Evolutionary conservation across 805 yeast genomes (phyloP).

Genomic region (Ogataea wickerhamii): DNA sequence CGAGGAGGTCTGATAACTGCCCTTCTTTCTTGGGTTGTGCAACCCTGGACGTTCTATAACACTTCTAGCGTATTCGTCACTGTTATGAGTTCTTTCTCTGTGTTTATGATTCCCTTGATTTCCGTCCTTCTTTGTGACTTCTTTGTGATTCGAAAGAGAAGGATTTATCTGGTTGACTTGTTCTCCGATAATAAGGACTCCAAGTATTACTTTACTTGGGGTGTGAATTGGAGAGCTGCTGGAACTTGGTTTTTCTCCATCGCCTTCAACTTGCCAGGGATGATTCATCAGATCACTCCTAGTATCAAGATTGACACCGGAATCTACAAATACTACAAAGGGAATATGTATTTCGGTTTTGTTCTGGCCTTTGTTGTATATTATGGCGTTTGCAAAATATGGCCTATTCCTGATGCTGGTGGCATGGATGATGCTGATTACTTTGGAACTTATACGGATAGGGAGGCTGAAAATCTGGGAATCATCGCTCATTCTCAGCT

Average conservation of each 20-base stretch:
- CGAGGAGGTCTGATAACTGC: conserved; percentile 39
- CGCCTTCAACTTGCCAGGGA: conserved; percentile 49
- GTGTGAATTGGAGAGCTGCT: conserved; percentile 42
- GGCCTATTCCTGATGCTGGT: conserved; percentile 1
- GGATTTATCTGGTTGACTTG: conserved; percentile 47
- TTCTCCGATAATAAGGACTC: conserved; percentile 37
- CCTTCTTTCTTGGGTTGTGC: conserved; percentile 39
- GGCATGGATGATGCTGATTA: conserved; percentile 1
- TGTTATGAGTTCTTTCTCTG: conserved; percentile 27
- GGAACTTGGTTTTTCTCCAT: conserved; percentile 38
- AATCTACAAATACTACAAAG: conserved; percentile 40
- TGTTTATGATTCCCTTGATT: conserved; percentile 52
- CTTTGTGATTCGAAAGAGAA: conserved; percentile 52
- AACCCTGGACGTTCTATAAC: conserved; percentile 32
- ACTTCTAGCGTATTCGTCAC: conserved; percentile 43
- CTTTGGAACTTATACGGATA: conserved; percentile 1
- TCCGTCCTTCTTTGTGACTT: conserved; percentile 66
- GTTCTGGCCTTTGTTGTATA: conserved; percentile 1
- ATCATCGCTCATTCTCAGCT: conserved; percentile 2
- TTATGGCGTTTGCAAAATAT: conserved; percentile 1
- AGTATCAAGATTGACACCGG: conserved; percentile 30
- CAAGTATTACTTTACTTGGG: conserved; percentile 36
- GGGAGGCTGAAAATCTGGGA: conserved; percentile 1
- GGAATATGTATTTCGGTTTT: conserved; percentile 38
- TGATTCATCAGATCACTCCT: conserved; percentile 29